Evolutionary conservation across 2,329 filamentous ascomycete species (phyloP).

Genomic region (Colletotrichum neosansevieriae): DNA sequence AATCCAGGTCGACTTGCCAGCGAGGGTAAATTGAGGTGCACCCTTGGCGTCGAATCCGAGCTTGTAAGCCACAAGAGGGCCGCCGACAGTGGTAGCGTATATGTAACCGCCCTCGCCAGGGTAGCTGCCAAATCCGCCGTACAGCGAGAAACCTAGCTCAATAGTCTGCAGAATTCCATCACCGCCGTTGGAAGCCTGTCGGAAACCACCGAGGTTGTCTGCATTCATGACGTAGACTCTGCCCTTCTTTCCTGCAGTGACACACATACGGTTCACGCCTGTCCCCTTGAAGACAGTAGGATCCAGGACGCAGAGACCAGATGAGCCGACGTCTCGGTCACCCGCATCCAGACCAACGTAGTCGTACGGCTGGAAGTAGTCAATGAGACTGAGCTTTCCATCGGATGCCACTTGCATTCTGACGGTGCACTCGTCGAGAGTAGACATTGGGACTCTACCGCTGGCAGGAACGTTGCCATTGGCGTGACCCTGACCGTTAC

Average conservation of each 20-base stretch:
- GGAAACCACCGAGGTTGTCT: conserved; percentile 56
- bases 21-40: conserved; percentile 49
- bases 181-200: conserved; percentile 50
- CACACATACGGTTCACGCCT: conserved; percentile 50
- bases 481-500: conserved; percentile 49
- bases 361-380: conserved; percentile 58
- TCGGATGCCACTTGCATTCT: conserved; percentile 46
- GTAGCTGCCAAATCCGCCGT: conserved; percentile 54
- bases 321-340: conserved; percentile 55
- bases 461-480: conserved; percentile 51
- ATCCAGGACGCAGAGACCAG: conserved; percentile 51
- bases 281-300: conserved; percentile 49
- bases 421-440: conserved; percentile 50
- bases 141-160: conserved; percentile 49
- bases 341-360: conserved; percentile 53
- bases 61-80: conserved; percentile 41
- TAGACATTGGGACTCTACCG: conserved; percentile 48
- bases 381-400: conserved; percentile 43
- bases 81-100: conserved; percentile 48
- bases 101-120: conserved; percentile 58
- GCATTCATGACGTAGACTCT: conserved; percentile 55
- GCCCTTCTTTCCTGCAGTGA: conserved; percentile 55
- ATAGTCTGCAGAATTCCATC: conserved; percentile 54
- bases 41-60: conserved; percentile 41
- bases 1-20: conserved; percentile 44